phyloP scores from a whole-genome alignment of 2,329 filamentous ascomycete species.

The Aspergillus nomiae region DNA sequence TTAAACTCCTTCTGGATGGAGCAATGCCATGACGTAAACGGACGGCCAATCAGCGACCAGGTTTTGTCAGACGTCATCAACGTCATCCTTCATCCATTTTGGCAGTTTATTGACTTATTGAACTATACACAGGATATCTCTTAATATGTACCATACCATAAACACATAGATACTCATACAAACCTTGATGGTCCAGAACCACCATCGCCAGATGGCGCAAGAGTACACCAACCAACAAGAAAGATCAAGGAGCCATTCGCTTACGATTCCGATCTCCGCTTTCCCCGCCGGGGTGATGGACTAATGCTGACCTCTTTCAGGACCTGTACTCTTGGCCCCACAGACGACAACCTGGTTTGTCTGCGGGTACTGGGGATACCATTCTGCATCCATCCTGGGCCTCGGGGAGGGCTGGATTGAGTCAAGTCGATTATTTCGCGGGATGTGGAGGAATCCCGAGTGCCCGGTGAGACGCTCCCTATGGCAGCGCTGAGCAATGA shows the following conservation, averaged over 20 bases:
- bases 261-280: not conserved
- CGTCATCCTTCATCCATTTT: not conserved
- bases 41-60: slow-evolving; percentile 8
- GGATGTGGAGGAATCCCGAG: slow-evolving; percentile 14
- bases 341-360: slow-evolving; percentile 25
- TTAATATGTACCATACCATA: not conserved
- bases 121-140: not conserved
- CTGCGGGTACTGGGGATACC: slow-evolving; percentile 17
- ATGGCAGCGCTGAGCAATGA: slow-evolving; percentile 15
- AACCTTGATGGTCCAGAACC: no score
- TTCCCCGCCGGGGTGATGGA: slow-evolving; percentile 15
- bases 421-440: slow-evolving; percentile 39
- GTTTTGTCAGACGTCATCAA: slow-evolving; percentile 13
- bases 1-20: no score
- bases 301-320: slow-evolving; percentile 25
- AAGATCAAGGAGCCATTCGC: not conserved
- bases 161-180: not conserved
- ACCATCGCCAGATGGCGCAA: no score
- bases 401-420: slow-evolving; percentile 36
- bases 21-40: slow-evolving; percentile 13
- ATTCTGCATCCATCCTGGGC: slow-evolving; percentile 34
- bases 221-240: not conserved
- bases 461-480: slow-evolving; percentile 10
- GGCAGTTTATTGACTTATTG: no score
- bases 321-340: slow-evolving; percentile 15